These are phyloP conservation scores for Penicillium chermesinum DNA, from an alignment of 495 filamentous ascomycete species.

Conservation along the genomic window DNA sequence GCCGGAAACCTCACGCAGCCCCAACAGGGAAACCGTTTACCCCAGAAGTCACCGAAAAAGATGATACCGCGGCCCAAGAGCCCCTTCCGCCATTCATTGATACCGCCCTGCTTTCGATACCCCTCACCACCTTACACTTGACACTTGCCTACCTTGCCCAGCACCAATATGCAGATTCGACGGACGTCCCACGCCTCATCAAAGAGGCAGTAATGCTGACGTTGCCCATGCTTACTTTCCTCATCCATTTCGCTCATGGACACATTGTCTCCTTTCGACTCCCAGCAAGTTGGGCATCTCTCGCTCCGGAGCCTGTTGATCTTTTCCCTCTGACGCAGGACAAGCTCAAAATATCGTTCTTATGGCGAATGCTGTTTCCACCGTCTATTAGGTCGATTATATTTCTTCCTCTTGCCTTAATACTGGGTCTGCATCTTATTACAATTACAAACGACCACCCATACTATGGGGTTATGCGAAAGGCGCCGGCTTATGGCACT, in stretches of 20 bases:
- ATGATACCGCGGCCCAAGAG: slow-evolving; percentile 17
- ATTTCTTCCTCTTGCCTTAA: slow-evolving; percentile 50
- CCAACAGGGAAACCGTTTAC: background rate
- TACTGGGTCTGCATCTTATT: slow-evolving; percentile 73
- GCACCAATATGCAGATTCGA: slow-evolving; percentile 75
- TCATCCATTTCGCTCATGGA: slow-evolving; percentile 44
- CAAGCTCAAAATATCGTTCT: slow-evolving; percentile 28
- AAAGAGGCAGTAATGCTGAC: slow-evolving; percentile 34
- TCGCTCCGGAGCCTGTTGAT: slow-evolving; percentile 15
- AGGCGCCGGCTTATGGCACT: slow-evolving; percentile 79
- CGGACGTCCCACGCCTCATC: slow-evolving; percentile 54
- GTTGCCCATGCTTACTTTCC: slow-evolving; percentile 38
- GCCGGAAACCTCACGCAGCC: slow-evolving; percentile 5
- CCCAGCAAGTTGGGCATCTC: slow-evolving; percentile 5
- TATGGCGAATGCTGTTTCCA: slow-evolving; percentile 33
- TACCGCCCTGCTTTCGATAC: slow-evolving; percentile 51
- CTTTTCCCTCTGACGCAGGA: slow-evolving; percentile 28
- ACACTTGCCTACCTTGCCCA: slow-evolving; percentile 87
- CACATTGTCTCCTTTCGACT: slow-evolving; percentile 35
- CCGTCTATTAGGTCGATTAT: slow-evolving; percentile 29
- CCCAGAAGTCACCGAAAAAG: slow-evolving; percentile 3
- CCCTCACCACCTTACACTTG: slow-evolving; percentile 76
- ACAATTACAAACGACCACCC: slow-evolving; percentile 70
- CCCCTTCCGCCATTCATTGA: slow-evolving; percentile 41
- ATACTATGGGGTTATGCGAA: slow-evolving; percentile 89